Conservation (phyloP, 352 stramenopile species). For the Phytophthora podocarpi region DNA sequence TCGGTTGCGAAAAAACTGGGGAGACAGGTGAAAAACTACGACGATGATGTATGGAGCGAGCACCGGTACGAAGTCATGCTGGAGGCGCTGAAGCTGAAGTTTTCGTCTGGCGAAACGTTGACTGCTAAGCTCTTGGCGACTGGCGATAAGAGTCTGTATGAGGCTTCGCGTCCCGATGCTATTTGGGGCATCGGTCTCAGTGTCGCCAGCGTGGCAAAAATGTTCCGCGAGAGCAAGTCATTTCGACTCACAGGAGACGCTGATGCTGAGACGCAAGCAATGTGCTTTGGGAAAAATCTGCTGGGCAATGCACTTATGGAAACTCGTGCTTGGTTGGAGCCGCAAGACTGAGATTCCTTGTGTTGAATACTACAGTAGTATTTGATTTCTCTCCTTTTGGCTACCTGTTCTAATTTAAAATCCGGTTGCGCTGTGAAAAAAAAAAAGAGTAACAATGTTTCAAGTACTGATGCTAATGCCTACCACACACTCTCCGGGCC, state of each 20-base stretch:
- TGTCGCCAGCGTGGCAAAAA: slow-evolving; percentile 38
- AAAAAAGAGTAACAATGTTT: too few species aligned
- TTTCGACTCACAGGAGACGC: slow-evolving; percentile 52
- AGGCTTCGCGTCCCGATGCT: slow-evolving; percentile 49
- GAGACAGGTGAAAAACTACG: slow-evolving; percentile 57
- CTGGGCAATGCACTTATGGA: slow-evolving; percentile 63
- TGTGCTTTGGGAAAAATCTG: slow-evolving; percentile 59
- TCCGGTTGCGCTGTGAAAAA: too few species aligned
- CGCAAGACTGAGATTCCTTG: slow-evolving; percentile 24
- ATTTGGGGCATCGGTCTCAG: slow-evolving; percentile 72
- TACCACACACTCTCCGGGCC: too few species aligned
- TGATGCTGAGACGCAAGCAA: slow-evolving; percentile 26
- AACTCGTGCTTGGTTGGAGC: slow-evolving; percentile 48
- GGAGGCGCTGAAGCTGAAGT: slow-evolving; percentile 71
- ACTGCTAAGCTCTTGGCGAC: slow-evolving; percentile 46
- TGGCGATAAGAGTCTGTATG: slow-evolving; percentile 53
- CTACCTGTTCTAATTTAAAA: too few species aligned
- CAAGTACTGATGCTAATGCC: too few species aligned
- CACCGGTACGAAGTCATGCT: slow-evolving; percentile 57
- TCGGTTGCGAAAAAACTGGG: slow-evolving; percentile 56
- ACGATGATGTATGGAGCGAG: slow-evolving; percentile 49
- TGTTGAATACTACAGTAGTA: neutral
- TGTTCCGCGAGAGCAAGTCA: slow-evolving; percentile 39
- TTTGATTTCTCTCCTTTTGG: too few species aligned
- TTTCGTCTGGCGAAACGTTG: slow-evolving; percentile 41